phyloP scores from a whole-genome alignment of 2,329 filamentous ascomycete genomes.

The Ceratocystis eucalypticola region DNA sequence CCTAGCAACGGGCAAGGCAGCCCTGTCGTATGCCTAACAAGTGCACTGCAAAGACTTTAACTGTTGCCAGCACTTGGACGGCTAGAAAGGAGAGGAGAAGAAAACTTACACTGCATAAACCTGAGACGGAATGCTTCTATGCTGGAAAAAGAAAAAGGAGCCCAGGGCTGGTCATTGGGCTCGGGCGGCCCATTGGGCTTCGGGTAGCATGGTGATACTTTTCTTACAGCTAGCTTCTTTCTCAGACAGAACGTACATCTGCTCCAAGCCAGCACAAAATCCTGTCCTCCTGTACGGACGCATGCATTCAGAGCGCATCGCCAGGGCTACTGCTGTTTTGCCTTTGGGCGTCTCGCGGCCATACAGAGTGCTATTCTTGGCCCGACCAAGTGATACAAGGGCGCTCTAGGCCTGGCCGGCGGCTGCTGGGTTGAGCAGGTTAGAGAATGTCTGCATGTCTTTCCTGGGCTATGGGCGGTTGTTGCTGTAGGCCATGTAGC shows the following conservation, averaged over 20 bases:
- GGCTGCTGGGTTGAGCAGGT: background rate
- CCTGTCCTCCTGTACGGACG: background rate
- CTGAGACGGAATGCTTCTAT: background rate
- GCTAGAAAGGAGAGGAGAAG: background rate
- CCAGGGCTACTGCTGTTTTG: background rate
- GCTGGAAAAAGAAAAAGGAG: background rate
- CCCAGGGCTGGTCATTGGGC: background rate
- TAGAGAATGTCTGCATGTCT: background rate
- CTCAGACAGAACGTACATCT: background rate
- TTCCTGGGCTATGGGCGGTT: background rate
- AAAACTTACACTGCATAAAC: background rate
- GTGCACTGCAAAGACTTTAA: background rate
- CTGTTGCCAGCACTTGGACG: background rate
- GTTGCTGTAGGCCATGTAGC: background rate
- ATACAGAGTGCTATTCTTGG: background rate
- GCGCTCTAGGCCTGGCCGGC: background rate
- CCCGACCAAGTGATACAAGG: background rate
- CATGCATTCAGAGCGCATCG: background rate
- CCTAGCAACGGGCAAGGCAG: conserved; percentile 5
- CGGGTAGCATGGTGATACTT: background rate
- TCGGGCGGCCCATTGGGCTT: background rate
- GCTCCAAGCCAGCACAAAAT: background rate
- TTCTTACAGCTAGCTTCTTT: background rate
- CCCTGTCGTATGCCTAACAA: conserved; percentile 2
- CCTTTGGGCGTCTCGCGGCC: background rate